Base-by-base conservation (phyloP, 495 filamentous ascomycete species). In the Collariella sp. region DNA sequence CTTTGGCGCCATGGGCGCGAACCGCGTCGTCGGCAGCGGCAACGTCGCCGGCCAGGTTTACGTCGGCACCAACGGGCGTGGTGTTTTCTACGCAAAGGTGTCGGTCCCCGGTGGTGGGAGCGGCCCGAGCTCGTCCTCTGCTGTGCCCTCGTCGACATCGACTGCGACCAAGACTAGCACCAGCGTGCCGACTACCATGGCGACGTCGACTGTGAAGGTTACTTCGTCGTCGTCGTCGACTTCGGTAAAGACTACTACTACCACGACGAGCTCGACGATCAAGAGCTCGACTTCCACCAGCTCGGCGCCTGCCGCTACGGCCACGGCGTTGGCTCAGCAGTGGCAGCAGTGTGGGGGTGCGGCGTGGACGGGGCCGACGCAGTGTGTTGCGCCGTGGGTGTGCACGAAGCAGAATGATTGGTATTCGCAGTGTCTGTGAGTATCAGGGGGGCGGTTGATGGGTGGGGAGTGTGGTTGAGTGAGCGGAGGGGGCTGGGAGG, bases 61-160 rank as follows among this genome's bases (percentile, higher is more conserved):
- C 53, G 69, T 82, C 31, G 80, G 79, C 1, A 82, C 79, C 0
- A 82, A 83, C 42, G 80, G 80, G 0, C 71, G 79, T 3, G 79
- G 79, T 35, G 78, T 80, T 5, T 72, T 83, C 26, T 80, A 74
- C 55, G 78, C 68, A 11, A 60, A 70, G 56, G 67, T 62, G 9
- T 49, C 41, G 10, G 55, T 65, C 0, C 24, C 44, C 2, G 55
- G 59, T 1, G 55, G 57, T 0, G 44, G 50, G 10, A 46, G 50
- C 11, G 38, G 38, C 26, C 43, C 45, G 11, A 51, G 50, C 7
- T 38, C 55, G 11, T 50, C 48, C 1, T 44, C 47, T 0, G 45
- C 45, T 5, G 33, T 20, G 15, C 24, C 59, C 10, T 42, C 55
- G 7, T 54, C 36, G 19, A 60, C 44, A 4, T 50, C 55, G 34